Percentiles rank a stretch among this genome's conserved stretches.
Evolutionary conservation across 2,329 filamentous ascomycete genomes (phyloP).

Genomic region (Sporothrix inflata): DNA sequence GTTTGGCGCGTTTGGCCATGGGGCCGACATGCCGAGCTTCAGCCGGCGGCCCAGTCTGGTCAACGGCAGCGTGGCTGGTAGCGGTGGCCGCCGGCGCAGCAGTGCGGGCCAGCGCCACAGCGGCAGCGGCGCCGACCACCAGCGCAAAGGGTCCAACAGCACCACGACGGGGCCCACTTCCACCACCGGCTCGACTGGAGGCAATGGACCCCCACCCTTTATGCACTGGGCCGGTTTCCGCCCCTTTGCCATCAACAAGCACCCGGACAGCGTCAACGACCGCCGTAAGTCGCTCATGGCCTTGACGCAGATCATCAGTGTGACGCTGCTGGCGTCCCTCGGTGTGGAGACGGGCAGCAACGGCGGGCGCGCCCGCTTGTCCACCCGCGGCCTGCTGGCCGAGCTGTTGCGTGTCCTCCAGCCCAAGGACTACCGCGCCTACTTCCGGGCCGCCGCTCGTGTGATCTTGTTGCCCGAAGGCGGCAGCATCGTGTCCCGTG

Average conservation of each 20-base stretch:
- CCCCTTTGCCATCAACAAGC: slow-evolving; percentile 31
- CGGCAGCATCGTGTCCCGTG: slow-evolving; percentile 2
- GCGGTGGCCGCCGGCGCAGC: slow-evolving; percentile 24
- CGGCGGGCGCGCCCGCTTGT: slow-evolving; percentile 14
- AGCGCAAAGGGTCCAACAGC: slow-evolving; percentile 25
- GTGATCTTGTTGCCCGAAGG: slow-evolving; percentile 32
- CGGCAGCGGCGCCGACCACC: slow-evolving; percentile 14
- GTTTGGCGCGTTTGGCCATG: slow-evolving; percentile 22
- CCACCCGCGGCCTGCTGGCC: slow-evolving; percentile 30
- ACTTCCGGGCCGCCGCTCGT: slow-evolving; percentile 34
- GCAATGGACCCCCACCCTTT: slow-evolving; percentile 1
- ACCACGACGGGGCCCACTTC: background rate
- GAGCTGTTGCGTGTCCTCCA: slow-evolving; percentile 34
- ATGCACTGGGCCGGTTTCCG: slow-evolving; percentile 32
- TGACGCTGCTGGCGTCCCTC: slow-evolving; percentile 24
- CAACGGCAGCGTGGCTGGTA: slow-evolving; percentile 2
- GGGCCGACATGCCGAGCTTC: slow-evolving; percentile 12
- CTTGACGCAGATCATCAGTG: slow-evolving; percentile 31
- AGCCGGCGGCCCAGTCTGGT: slow-evolving; percentile 20
- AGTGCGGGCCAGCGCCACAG: slow-evolving; percentile 23
- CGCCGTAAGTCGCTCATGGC: slow-evolving; percentile 33
- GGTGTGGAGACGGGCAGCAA: slow-evolving; percentile 22
- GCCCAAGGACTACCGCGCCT: slow-evolving; percentile 35
- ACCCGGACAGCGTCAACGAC: slow-evolving; percentile 31
- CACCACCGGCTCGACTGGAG: background rate